These are phyloP conservation scores for Vigna reflexopilosa DNA, from an alignment of 306 rosid species.

Conservation along the genomic window DNA sequence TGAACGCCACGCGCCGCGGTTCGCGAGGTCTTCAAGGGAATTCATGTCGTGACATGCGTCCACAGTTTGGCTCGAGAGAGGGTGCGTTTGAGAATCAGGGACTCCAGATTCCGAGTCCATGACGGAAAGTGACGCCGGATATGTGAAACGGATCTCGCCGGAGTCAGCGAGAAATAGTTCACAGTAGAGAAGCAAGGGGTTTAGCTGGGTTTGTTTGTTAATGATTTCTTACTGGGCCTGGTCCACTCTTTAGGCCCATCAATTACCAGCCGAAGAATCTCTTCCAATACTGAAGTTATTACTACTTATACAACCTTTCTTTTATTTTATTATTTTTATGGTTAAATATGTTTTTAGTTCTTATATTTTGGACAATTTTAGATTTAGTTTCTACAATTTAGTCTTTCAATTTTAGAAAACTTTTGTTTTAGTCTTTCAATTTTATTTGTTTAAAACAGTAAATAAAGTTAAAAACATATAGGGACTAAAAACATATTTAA, in stretches of 20 bases:
- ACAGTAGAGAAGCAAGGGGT: background rate
- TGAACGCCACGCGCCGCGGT: slow-evolving; percentile 93
- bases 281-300: too few species aligned
- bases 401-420: too few species aligned
- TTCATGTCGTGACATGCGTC: slow-evolving; percentile 67
- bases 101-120: slow-evolving; percentile 48
- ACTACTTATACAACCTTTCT: too few species aligned
- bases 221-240: slow-evolving; percentile 12
- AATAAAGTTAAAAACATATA: too few species aligned
- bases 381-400: too few species aligned
- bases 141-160: slow-evolving; percentile 6
- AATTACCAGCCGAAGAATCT: background rate
- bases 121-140: slow-evolving; percentile 3
- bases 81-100: slow-evolving; percentile 57
- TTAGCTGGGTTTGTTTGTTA: background rate
- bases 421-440: too few species aligned
- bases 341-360: too few species aligned
- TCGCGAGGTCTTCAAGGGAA: slow-evolving; percentile 78
- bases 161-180: background rate
- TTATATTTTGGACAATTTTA: too few species aligned
- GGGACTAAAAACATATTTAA: too few species aligned
- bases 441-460: too few species aligned
- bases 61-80: slow-evolving; percentile 54
- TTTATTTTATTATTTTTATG: too few species aligned
- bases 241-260: background rate